Percentiles rank a stretch among this genome's conserved stretches.
Evolutionary conservation across 2,329 filamentous ascomycete genomes (phyloP).

Genomic region (Mariannaea elegans): DNA sequence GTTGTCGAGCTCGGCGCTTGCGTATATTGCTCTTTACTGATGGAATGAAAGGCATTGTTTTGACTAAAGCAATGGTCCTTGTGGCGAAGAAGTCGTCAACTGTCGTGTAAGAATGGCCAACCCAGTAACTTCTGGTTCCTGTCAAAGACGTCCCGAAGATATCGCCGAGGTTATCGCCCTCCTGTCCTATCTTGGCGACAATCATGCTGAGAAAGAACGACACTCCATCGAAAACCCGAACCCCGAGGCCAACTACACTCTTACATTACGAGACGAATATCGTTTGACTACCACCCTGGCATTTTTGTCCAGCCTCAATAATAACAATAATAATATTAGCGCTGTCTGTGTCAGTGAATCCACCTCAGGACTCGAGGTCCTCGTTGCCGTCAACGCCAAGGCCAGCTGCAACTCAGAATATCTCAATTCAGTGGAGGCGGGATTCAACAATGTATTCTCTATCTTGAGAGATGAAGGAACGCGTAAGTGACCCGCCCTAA

Average conservation of each 20-base stretch:
- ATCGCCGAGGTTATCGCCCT: conserved; percentile 29
- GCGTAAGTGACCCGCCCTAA: conserved; percentile 1
- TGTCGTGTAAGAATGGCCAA: neutral
- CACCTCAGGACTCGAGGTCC: conserved; percentile 8
- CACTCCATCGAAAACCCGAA: neutral
- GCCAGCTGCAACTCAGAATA: conserved; percentile 9
- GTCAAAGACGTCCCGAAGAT: conserved; percentile 15
- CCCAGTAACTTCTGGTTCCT: neutral
- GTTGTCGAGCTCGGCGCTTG: no score
- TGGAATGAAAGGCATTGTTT: no score
- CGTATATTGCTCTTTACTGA: no score
- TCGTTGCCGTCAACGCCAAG: conserved; percentile 33
- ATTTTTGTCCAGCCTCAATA: conserved; percentile 28
- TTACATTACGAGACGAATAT: conserved; percentile 29
- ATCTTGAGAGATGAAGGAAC: conserved; percentile 1
- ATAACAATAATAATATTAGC: conserved; percentile 20
- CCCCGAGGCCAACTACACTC: neutral
- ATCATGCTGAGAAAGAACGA: conserved; percentile 6
- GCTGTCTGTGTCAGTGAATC: conserved; percentile 33
- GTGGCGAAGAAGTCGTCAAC: no score
- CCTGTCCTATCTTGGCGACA: conserved; percentile 20
- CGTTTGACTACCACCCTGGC: conserved; percentile 26
- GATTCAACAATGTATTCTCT: conserved; percentile 27
- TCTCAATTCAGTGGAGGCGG: conserved; percentile 23
- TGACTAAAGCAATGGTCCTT: no score